phyloP scores from a whole-genome alignment of 208 protist species.

The Trypanosoma mega region DNA sequence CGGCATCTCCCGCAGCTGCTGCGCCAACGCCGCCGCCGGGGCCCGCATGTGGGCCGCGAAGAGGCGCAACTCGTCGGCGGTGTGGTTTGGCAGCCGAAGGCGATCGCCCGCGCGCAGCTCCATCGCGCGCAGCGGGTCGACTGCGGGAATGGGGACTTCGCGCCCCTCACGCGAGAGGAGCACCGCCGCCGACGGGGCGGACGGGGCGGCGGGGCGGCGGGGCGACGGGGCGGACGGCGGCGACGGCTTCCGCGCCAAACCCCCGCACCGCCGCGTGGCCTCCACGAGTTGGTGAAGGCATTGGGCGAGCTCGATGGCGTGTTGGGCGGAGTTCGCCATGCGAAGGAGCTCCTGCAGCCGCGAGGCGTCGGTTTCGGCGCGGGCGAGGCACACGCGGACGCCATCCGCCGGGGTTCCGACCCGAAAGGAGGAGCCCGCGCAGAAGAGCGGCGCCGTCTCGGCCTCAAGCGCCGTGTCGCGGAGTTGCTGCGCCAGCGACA shows the following conservation, averaged over 20 bases:
- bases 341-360: slow-evolving; percentile 23
- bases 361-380: slow-evolving; percentile 15
- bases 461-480: neutral
- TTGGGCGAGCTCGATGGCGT: slow-evolving; percentile 23
- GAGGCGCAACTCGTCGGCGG: slow-evolving; percentile 5
- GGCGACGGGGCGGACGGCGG: slow-evolving; percentile 11
- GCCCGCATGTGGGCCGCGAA: slow-evolving; percentile 27
- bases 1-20: slow-evolving; percentile 13
- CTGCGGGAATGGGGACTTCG: slow-evolving; percentile 6
- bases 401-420: slow-evolving; percentile 19
- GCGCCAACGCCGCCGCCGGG: slow-evolving; percentile 3
- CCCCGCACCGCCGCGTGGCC: too few species aligned
- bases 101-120: slow-evolving; percentile 6
- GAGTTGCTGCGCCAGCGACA: neutral
- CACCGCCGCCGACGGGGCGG: slow-evolving; percentile 6
- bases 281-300: slow-evolving; percentile 13
- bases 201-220: slow-evolving; percentile 11
- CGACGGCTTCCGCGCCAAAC: neutral
- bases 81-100: slow-evolving; percentile 21
- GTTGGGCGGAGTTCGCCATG: slow-evolving; percentile 28
- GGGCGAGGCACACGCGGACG: slow-evolving; percentile 30
- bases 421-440: slow-evolving; percentile 11
- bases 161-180: slow-evolving; percentile 20
- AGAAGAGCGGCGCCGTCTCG: slow-evolving; percentile 1
- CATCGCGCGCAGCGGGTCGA: slow-evolving; percentile 23